Evolutionary conservation across 805 yeast genomes (phyloP).

Genomic region (Lipomyces chichibuensis): DNA sequence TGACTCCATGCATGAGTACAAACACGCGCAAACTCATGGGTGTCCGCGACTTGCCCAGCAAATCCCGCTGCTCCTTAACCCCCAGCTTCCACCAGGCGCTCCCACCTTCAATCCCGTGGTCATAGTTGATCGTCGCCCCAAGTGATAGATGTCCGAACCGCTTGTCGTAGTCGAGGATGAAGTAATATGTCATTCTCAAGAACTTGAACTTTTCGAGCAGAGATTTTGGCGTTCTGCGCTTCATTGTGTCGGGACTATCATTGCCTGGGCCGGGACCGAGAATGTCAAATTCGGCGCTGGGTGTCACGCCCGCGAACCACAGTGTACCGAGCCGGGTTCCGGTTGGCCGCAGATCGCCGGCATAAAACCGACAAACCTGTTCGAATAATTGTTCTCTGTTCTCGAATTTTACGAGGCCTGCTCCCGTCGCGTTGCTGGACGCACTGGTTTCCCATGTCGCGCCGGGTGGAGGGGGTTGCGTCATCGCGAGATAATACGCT

Average conservation of each 20-base stretch:
- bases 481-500: conserved; percentile 27
- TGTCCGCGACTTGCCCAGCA: conserved; percentile 31
- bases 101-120: conserved; percentile 12
- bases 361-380: conserved; percentile 28
- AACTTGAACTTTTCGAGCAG: conserved; percentile 33
- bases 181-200: conserved; percentile 30
- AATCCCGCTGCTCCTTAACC: conserved; percentile 30
- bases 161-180: conserved; percentile 31
- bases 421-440: conserved; percentile 10
- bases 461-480: conserved; percentile 24
- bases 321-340: neutral
- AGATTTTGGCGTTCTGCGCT: conserved; percentile 32
- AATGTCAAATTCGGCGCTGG: neutral
- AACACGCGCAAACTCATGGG: conserved; percentile 31
- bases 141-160: conserved; percentile 21
- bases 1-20: conserved; percentile 29
- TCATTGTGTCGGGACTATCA: conserved; percentile 7
- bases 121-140: conserved; percentile 9
- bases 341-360: conserved; percentile 15
- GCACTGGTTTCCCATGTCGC: conserved; percentile 18
- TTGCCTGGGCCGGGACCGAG: neutral
- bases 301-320: conserved; percentile 11
- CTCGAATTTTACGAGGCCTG: conserved; percentile 25
- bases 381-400: conserved; percentile 32
- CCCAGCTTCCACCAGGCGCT: conserved; percentile 28